Conservation (phyloP, 1,139 yeast genomes). For the Candida frijolesensis region DNA sequence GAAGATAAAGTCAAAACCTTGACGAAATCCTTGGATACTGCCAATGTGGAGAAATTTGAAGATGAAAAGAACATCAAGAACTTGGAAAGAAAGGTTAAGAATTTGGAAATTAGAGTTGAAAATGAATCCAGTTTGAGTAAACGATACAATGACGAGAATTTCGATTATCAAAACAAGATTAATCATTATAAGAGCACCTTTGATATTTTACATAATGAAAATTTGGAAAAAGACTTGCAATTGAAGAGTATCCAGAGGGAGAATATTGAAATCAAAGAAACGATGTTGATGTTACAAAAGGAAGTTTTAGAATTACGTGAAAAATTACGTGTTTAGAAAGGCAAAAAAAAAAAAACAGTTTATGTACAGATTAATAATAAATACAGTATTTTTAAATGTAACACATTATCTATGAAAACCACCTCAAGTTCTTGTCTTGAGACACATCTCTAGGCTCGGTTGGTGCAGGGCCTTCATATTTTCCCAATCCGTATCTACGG, state of each 20-base stretch:
- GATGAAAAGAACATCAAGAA: conserved; percentile 33
- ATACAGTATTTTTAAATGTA: not conserved
- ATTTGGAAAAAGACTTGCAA: conserved; percentile 44
- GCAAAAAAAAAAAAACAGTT: too few species aligned
- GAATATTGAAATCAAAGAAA: conserved; percentile 53
- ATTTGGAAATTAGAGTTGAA: conserved; percentile 38
- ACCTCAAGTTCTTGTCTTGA: not conserved
- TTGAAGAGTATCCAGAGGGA: conserved; percentile 39
- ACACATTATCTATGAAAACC: conserved; percentile 2
- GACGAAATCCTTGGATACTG: conserved; percentile 31
- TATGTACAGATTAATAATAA: conserved; percentile 5
- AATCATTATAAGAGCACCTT: conserved; percentile 37
- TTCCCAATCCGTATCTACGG: conserved; percentile 74
- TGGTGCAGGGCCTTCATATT: conserved; percentile 25
- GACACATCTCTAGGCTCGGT: conserved; percentile 34
- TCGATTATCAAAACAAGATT: conserved; percentile 46
- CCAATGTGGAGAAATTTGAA: conserved; percentile 34
- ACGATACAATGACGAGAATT: conserved; percentile 50
- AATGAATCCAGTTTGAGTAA: conserved; percentile 42
- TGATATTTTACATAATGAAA: conserved; percentile 39
- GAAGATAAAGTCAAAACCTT: conserved; percentile 40
- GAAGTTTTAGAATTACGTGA: conserved; percentile 68
- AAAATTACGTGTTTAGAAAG: conserved; percentile 20
- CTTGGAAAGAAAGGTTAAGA: conserved; percentile 37
- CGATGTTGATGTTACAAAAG: conserved; percentile 56